Base-by-base conservation (phyloP, 768 basidiomycete species). In the Sporobolomyces roseus region DNA sequence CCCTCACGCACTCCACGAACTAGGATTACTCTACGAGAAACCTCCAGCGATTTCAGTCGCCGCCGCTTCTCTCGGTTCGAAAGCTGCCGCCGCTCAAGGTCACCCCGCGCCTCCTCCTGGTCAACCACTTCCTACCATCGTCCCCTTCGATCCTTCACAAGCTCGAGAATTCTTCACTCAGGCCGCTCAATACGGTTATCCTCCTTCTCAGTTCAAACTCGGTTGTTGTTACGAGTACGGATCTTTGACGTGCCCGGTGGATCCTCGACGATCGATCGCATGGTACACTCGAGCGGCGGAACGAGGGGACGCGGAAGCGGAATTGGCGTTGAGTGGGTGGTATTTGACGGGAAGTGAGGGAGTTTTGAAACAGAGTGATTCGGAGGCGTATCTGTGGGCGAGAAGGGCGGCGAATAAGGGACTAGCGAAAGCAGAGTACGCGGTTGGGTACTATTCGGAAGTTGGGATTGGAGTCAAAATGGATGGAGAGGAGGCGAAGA, bases 231-330 rank as follows among this genome's bases (percentile, higher is more conserved):
- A 89, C 79, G 96, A 99, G 80, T 96, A 93, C 75, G 96, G 96
- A 17, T 80, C 83, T 27, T 79, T 99, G 61, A 85, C 86, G 13
- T 98, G 93, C 78, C 89, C 91, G 1, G 87, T 96, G 60, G 96
- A 99, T 79, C 93, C 96, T 13, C 84, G 87, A 63, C 84, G 91
- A 64, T 93, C 91, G 51, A 98, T 99, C 74, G 94, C 91, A 17
- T 99, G 96, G 94, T 97, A 98, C 77, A 97, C 93, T 14, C 92
- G 90, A 74, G 96, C 96, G 19, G 96, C 96, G 25, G 93, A 97
- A 80, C 93, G 94, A 80, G 93, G 93, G 2, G 88, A 94, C 77
- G 81, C 91, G 1, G 93, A 97, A 77, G 92, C 93, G 3, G 96
- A 98, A 80, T 83, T 99, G 61, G 93, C 94, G 23, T 79, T 99